Percentiles rank a stretch among this genome's conserved stretches.
Evolutionary conservation across 2,329 filamentous ascomycete species (phyloP).

Genomic region (Alternaria brassicicola): DNA sequence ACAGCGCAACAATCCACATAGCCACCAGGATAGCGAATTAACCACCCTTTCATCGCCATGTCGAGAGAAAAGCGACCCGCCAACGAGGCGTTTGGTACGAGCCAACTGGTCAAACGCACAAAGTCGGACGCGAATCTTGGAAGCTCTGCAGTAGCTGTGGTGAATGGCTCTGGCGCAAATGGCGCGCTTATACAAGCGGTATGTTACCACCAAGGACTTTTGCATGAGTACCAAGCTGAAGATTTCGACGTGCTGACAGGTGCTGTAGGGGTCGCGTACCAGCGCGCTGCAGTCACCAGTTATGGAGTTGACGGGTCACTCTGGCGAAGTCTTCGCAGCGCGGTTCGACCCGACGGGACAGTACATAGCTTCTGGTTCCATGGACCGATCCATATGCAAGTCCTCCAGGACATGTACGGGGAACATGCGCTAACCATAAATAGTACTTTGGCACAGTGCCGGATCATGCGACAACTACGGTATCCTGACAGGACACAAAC

Average conservation of each 20-base stretch:
- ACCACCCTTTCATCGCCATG: slow-evolving; percentile 60
- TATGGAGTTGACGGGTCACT: slow-evolving; percentile 84
- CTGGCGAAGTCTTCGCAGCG: slow-evolving; percentile 86
- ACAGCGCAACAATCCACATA: slow-evolving; percentile 7
- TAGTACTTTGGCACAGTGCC: slow-evolving; percentile 92
- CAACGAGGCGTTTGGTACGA: slow-evolving; percentile 78
- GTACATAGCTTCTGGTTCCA: slow-evolving; percentile 89
- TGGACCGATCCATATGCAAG: slow-evolving; percentile 89
- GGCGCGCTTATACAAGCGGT: slow-evolving; percentile 71
- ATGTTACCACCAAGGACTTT: slow-evolving; percentile 56
- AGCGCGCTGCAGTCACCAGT: slow-evolving; percentile 86
- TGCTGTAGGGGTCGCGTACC: slow-evolving; percentile 71
- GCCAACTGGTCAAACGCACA: slow-evolving; percentile 87
- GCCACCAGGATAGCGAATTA: neutral
- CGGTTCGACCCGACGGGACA: slow-evolving; percentile 89
- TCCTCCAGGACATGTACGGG: slow-evolving; percentile 23
- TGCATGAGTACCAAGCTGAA: slow-evolving; percentile 36
- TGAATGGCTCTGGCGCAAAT: slow-evolving; percentile 62
- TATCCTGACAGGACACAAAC: slow-evolving; percentile 83
- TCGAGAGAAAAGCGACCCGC: slow-evolving; percentile 90
- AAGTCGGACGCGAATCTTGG: slow-evolving; percentile 68
- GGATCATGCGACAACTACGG: slow-evolving; percentile 96
- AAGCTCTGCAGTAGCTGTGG: slow-evolving; percentile 62
- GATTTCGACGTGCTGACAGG: slow-evolving; percentile 39
- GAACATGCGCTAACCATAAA: slow-evolving; percentile 21